Conservation (phyloP, 75 land plant genomes). For the Pinus albicaulis region DNA sequence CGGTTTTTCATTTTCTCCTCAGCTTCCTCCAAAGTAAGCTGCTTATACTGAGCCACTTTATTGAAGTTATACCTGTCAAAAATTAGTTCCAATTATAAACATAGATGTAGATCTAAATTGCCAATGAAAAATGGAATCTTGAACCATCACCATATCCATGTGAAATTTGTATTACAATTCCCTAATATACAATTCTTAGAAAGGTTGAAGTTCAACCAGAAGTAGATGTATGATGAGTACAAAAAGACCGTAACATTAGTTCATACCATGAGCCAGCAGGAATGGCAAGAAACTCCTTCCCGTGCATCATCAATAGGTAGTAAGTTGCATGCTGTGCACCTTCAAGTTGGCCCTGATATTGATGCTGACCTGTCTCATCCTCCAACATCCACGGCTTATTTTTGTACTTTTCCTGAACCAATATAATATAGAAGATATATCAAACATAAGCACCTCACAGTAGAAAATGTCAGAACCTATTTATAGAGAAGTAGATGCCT, state of each 20-base stretch:
- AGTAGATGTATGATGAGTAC: neutral
- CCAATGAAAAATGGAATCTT: neutral
- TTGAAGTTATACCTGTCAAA: conserved; percentile 82
- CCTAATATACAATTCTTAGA: neutral
- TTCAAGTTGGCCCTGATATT: conserved; percentile 90
- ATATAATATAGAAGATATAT: neutral
- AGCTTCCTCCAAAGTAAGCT: conserved; percentile 98
- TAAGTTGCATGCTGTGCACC: conserved; percentile 92
- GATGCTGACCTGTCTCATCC: conserved; percentile 86
- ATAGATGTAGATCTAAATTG: neutral
- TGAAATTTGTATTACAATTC: neutral
- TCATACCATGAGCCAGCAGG: conserved; percentile 96
- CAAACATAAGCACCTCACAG: neutral
- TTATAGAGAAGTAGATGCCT: neutral
- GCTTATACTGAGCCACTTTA: conserved; percentile 96
- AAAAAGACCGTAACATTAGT: neutral
- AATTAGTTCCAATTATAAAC: neutral
- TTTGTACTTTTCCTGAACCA: conserved; percentile 86
- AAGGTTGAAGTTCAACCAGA: neutral
- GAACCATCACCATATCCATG: neutral
- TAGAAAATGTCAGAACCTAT: neutral
- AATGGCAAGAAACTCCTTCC: conserved; percentile 87
- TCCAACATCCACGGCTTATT: conserved; percentile 94
- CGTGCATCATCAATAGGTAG: conserved; percentile 79
- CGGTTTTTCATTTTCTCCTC: conserved; percentile 99